Conservation (phyloP, 192 early-diverging fungal genomes). For the Allomyces macrogynus region DNA sequence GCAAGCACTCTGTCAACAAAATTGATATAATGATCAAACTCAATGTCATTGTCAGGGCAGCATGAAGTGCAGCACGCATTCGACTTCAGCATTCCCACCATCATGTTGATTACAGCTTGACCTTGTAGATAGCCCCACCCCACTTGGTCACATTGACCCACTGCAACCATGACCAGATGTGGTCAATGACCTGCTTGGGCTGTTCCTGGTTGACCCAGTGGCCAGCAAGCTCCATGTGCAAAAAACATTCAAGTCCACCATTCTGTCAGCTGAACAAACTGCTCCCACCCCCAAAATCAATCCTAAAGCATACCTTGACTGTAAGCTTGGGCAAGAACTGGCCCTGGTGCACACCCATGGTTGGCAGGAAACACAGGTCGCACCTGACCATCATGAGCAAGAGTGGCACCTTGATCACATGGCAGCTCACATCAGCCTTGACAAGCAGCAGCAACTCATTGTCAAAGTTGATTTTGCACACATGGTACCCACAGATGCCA, state of each 20-base stretch:
- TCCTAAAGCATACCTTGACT: neutral
- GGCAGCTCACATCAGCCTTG: neutral
- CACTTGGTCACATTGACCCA: neutral
- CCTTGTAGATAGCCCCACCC: neutral
- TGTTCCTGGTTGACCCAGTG: neutral
- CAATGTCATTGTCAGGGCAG: too few relatives aligned
- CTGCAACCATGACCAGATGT: neutral
- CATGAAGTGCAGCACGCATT: too few relatives aligned
- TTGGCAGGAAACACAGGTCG: neutral
- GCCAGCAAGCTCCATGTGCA: neutral
- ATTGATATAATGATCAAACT: too few relatives aligned
- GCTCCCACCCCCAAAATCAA: too few relatives aligned
- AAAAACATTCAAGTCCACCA: too few relatives aligned
- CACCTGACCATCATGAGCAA: neutral
- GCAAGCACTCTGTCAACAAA: too few relatives aligned
- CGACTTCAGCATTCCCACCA: too few relatives aligned
- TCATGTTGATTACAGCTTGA: neutral
- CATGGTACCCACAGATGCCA: neutral
- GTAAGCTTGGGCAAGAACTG: neutral
- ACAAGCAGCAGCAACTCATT: neutral
- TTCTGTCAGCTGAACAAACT: too few relatives aligned
- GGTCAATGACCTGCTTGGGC: neutral
- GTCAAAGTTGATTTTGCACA: neutral
- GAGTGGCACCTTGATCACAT: neutral
- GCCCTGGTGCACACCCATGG: neutral